Conservation (phyloP, 1,284 basidiomycete genomes). For the Boletus putidus region DNA sequence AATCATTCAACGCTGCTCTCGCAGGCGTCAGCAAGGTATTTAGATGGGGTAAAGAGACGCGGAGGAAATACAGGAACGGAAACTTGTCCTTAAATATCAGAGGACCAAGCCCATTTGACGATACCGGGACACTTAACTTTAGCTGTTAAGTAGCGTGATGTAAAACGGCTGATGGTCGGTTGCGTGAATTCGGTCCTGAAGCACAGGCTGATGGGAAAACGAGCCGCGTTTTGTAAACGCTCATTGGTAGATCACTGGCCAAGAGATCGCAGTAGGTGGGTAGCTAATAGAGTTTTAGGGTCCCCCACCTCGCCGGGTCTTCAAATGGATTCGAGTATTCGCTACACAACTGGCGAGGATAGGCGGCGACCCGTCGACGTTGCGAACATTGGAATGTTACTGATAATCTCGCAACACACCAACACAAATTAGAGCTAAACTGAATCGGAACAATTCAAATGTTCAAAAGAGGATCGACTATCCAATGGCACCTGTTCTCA, state of each 20-base stretch:
- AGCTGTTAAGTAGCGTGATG: constrained; percentile 33
- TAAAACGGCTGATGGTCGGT: constrained; percentile 38
- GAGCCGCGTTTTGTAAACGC: constrained; percentile 9
- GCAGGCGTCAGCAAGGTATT: constrained; percentile 21
- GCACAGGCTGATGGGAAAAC: constrained; percentile 34
- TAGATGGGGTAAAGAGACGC: constrained; percentile 15
- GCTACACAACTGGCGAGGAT: not conserved
- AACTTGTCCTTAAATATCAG: constrained; percentile 37
- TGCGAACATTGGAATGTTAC: too few species aligned
- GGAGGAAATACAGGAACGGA: constrained; percentile 17
- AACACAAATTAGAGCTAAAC: constrained; percentile 9
- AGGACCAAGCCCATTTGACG: constrained; percentile 23
- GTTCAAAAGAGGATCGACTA: constrained; percentile 9
- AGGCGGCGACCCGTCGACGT: not conserved
- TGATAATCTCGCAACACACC: constrained; percentile 1
- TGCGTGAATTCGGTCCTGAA: constrained; percentile 28
- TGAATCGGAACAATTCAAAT: constrained; percentile 3
- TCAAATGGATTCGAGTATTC: constrained; percentile 6
- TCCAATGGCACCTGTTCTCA: constrained; percentile 8
- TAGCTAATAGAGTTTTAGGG: constrained; percentile 40
- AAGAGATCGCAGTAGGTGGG: constrained; percentile 20
- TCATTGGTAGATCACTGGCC: constrained; percentile 33
- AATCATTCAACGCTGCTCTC: constrained; percentile 29
- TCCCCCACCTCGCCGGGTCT: constrained; percentile 18
- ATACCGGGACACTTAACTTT: constrained; percentile 34